A percentile compares a stretch with the other conserved stretches of the same genome.
Conservation (phyloP, 192 early-diverging fungal genomes). For the Backusella westeae region DNA sequence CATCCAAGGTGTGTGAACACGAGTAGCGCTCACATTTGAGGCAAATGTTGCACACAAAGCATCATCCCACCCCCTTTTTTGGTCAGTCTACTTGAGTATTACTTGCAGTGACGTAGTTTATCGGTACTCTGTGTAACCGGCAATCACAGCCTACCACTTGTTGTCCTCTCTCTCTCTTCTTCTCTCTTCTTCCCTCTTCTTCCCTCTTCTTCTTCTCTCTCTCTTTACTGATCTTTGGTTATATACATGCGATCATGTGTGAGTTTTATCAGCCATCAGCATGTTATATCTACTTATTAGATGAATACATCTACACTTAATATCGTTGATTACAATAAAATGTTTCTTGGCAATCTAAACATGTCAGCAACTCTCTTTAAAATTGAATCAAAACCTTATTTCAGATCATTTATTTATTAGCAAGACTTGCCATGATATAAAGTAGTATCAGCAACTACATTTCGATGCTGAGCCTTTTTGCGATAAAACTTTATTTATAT, state of each 20-base stretch:
- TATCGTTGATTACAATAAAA: too few relatives aligned
- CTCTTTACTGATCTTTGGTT: neutral
- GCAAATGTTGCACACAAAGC: slow-evolving; percentile 20
- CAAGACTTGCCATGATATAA: too few relatives aligned
- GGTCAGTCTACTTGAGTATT: neutral
- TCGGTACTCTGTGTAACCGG: neutral
- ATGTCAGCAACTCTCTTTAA: too few relatives aligned
- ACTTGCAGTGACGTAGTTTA: neutral
- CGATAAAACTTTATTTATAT: too few relatives aligned
- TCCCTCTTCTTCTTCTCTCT: neutral
- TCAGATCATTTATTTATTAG: too few relatives aligned
- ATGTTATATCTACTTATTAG: neutral
- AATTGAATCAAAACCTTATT: too few relatives aligned
- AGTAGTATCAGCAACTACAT: too few relatives aligned
- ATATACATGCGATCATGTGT: neutral
- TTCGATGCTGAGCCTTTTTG: too few relatives aligned
- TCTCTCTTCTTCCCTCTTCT: neutral
- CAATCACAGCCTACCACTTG: neutral
- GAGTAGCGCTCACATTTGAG: slow-evolving; percentile 18
- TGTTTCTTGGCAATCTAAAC: too few relatives aligned
- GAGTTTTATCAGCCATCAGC: neutral
- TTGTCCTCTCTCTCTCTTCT: neutral
- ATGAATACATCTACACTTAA: too few relatives aligned
- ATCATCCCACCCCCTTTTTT: slow-evolving; percentile 15
- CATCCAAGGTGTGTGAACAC: slow-evolving; percentile 14